These are phyloP conservation scores for Exophiala dermatitidis DNA, from an alignment of 2,329 filamentous ascomycete genomes.

Conservation along the genomic window DNA sequence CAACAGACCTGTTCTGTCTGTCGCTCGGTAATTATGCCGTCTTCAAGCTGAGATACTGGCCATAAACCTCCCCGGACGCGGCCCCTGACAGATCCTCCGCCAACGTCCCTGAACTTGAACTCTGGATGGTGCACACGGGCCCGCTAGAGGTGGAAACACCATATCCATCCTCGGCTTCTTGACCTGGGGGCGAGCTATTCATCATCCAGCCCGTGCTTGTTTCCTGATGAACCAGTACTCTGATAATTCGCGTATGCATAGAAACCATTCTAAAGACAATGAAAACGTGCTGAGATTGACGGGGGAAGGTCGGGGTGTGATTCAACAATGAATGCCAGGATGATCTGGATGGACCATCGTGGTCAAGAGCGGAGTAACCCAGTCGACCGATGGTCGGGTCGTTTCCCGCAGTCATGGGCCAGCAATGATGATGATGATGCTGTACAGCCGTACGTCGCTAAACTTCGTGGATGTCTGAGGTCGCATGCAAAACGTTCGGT, in stretches of 20 bases:
- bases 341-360: conserved; percentile 6
- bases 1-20: conserved; percentile 5
- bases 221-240: conserved; percentile 18
- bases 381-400: conserved; percentile 1
- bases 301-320: conserved; percentile 19
- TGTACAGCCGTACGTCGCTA: conserved; percentile 21
- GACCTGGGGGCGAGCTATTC: conserved; percentile 2
- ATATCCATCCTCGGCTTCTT: not conserved
- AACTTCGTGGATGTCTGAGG: conserved; percentile 20
- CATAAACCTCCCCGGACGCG: conserved; percentile 25
- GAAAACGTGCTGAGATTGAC: conserved; percentile 23
- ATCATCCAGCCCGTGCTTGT: conserved; percentile 6
- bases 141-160: conserved; percentile 6
- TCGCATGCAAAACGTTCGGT: conserved; percentile 14
- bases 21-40: conserved; percentile 19
- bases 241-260: conserved; percentile 7
- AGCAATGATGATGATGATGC: conserved; percentile 16
- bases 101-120: conserved; percentile 7
- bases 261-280: conserved; percentile 18
- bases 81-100: conserved; percentile 27
- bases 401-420: conserved; percentile 7
- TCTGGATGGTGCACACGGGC: not conserved
- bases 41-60: conserved; percentile 18
- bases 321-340: conserved; percentile 3
- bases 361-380: conserved; percentile 7